Percentiles rank a stretch among this genome's conserved stretches.
phyloP scores from a whole-genome alignment of 1,284 basidiomycete species.

The Rhizoctonia solani region DNA sequence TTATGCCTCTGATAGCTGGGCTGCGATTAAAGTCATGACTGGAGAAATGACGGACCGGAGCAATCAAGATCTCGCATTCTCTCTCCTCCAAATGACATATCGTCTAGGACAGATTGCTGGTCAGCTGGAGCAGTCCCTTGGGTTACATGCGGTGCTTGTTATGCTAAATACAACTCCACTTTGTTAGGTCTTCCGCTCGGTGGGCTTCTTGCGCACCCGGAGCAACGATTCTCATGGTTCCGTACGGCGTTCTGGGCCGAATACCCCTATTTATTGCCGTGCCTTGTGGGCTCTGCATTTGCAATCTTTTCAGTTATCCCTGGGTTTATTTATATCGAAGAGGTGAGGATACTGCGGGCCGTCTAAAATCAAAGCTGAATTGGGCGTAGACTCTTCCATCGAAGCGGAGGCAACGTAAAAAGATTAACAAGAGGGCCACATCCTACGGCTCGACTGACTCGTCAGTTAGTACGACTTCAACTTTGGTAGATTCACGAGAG shows the following conservation, averaged over 20 bases:
- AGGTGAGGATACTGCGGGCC: constrained; percentile 35
- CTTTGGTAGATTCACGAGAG: not conserved
- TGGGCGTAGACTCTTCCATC: constrained; percentile 30
- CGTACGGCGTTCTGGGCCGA: constrained; percentile 40
- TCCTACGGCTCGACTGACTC: constrained; percentile 25
- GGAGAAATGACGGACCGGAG: constrained; percentile 30
- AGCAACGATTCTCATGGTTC: constrained; percentile 39
- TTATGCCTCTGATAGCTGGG: constrained; percentile 6
- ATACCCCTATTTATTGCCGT: constrained; percentile 42
- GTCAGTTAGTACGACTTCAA: constrained; percentile 10
- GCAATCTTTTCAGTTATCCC: constrained; percentile 39
- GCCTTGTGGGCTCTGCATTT: constrained; percentile 40
- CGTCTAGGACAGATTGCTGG: constrained; percentile 35
- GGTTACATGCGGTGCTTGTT: not conserved
- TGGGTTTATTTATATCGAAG: constrained; percentile 38
- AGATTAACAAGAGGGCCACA: constrained; percentile 21
- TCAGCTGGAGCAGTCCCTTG: not conserved
- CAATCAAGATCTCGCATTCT: constrained; percentile 33
- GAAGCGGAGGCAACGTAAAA: constrained; percentile 33
- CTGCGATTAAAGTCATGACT: constrained; percentile 31
- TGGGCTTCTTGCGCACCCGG: constrained; percentile 41
- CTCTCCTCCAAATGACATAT: constrained; percentile 23
- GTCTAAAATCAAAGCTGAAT: not conserved
- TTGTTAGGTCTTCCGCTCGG: constrained; percentile 41
- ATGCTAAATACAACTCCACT: not conserved